Base-by-base conservation (phyloP, 768 basidiomycete species). In the Coprinopsis cinerea region DNA sequence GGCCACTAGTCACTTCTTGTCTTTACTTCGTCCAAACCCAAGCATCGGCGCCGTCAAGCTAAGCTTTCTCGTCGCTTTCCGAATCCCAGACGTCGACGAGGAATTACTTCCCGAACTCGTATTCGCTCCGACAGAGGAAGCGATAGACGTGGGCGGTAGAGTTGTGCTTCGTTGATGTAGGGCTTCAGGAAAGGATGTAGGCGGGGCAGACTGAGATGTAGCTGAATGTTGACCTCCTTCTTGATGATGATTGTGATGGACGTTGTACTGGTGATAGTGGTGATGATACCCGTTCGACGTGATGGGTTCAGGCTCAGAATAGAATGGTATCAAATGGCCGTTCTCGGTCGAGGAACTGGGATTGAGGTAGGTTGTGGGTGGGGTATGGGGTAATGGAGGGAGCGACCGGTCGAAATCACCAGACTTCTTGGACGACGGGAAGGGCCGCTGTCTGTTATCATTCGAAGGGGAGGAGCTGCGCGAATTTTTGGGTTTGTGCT, bases 31-130 rank as follows among this genome's bases (percentile, higher is more conserved):
- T 3, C 73, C 75, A 68, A 72, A 77, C 60, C 73, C 73, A 54
- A 87, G 77, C 43, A 80, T 78, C 43, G 82, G 79, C 44, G 77
- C 73, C 20, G 75, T 75, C 49, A 88, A 62, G 61, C 87, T 89
- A 65, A 89, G 64, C 67, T 89, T 88, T 48, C 85, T 71, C 58
- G 69, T 74, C 52, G 78, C 69, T 35, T 68, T 67, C 59, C 68
- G 77, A 49, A 67, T 53, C n/a, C 58, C 57, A 11, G 59, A 49
- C 37, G 49, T 58, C 27, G 53, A 43, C n/a, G 59, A 58, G 13
- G 50, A 53, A 20, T 50, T 52, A 35, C 59, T 63, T 22, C 57
- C 56, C 13, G 57, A 47, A 46, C 61, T 60, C 26, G 41, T 41
- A 46, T 64, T 61, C 14, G 40, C 55, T 20, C 59, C 58, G 10